Base-by-base conservation (phyloP, 305 asterid genomes). In the Andrographis paniculata region DNA sequence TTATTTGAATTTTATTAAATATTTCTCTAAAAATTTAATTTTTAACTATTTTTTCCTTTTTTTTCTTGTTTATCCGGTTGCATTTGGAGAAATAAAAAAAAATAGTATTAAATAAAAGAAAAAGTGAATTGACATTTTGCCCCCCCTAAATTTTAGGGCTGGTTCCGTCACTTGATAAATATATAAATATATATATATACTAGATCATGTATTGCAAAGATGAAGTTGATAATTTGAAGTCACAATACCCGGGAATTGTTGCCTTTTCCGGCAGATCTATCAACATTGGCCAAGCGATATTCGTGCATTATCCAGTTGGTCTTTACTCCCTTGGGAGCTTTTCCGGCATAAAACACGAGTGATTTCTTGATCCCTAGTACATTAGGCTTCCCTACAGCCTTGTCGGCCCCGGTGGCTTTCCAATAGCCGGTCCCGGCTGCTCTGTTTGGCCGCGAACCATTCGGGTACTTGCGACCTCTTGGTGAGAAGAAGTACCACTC, bases 331-430 rank as follows among this genome's bases (percentile, higher is more conserved):
- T 2, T 40, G 1, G 45, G 45, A 17, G 45, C 2, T 14, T 40
- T 40, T 40, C 45, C 45, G 6, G 45, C 45, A 17, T 40, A 40
- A 6, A 40, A 40, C 2, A 40, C 45, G 2, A 40, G 15, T 8
- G 93, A 79, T 37, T 85, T 85, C 60, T 85, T 85, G 28, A 81
- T 80, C n/a, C 79, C 95, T 44, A 72, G 55, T 11, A 80, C 55
- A 54, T 63, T 76, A 3, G 75, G 89, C 64, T 62, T 71, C 28
- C 80, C 79, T 42, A 78, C 74, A 20, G 87, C 85, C 62, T 81
- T 85, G 52, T 85, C 95, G 10, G 95, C 92, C 18, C 95, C 95
- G 11, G 95, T 84, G 9, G 95, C 78, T 55, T 73, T 77, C 85
- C 85, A 77, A 58, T 62, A 73, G 1, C 85, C 85, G 42, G 61